Base-by-base conservation (phyloP, 2,329 filamentous ascomycete genomes). In the Fusarium sp. region DNA sequence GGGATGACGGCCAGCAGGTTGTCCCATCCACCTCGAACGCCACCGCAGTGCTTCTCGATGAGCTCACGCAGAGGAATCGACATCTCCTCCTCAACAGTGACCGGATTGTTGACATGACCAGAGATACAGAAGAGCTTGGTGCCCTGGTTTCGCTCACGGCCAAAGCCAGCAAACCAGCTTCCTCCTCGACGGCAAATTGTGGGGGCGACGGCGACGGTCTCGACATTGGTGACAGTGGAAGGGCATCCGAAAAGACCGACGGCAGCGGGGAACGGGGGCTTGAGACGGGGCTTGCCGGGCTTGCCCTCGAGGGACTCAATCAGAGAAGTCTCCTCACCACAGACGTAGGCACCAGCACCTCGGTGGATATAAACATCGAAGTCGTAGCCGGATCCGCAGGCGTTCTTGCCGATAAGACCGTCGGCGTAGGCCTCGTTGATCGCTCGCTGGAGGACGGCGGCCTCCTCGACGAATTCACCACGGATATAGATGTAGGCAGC, bases 401-500 rank as follows among this genome's bases (percentile, higher is more conserved):
- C 96, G 82, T 99, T 98, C 90, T 98, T 98, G 80, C 96, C 96
- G 78, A 99, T 97, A 68, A 98, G 86, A 50, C 96, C 96, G 62
- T 93, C 95, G 78, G 93, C 90, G 84, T 99, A 99, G 64, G 96
- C 96, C 84, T 99, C 96, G 83, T 99, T 95, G 80, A 99, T 99
- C 70, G 96, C 96, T 71, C 91, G 90, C 84, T 99, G 95, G 60
- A 99, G 88, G 27, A 98, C 91, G 47, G 94, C 93, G 15, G 96
- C 96, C 84, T 99, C 96, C 79, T 97, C 90, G 81, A 97, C 94
- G 82, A 99, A 99, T 84, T 99, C 96, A 80, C 96, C 96, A 81
- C 96, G 95, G 77, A 99, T 99, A 84, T 99, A 99, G 81, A 99
- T 99, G 85, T 99, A 99, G 74, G 96, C 96, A 64, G 96, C 96